phyloP scores from a whole-genome alignment of 1,284 basidiomycete genomes.

The Trichosporon sp. region DNA sequence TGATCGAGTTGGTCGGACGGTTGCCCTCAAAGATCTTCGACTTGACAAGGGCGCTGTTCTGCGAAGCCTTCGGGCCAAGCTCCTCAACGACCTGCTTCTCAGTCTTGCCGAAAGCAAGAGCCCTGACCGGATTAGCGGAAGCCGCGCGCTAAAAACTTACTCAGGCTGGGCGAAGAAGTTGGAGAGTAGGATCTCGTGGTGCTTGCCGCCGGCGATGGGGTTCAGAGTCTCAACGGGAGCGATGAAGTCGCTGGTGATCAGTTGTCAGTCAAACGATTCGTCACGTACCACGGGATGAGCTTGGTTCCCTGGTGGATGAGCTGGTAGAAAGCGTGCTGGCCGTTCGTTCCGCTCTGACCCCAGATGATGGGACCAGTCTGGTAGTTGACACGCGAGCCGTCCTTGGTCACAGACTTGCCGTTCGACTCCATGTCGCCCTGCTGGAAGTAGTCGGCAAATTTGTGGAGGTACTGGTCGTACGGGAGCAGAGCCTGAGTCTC shows the following conservation, averaged over 20 bases:
- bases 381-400: conserved; percentile 85
- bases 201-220: conserved; percentile 76
- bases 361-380: conserved; percentile 98
- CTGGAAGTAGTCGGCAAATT: conserved; percentile 99
- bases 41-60: conserved; percentile 81
- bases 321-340: conserved; percentile 99
- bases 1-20: conserved; percentile 91
- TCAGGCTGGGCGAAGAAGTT: conserved; percentile 99
- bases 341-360: conserved; percentile 97
- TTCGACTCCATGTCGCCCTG: conserved; percentile 99
- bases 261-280: neutral
- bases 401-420: conserved; percentile 93
- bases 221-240: conserved; percentile 92
- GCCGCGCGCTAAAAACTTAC: conserved; percentile 24
- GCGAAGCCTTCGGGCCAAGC: conserved; percentile 62
- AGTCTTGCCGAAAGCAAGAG: conserved; percentile 94
- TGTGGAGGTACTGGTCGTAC: conserved; percentile 98
- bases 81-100: conserved; percentile 82
- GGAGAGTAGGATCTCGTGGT: conserved; percentile 93
- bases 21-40: conserved; percentile 98
- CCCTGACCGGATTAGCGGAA: conserved; percentile 47
- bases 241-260: conserved; percentile 69
- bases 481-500: conserved; percentile 93
- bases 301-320: conserved; percentile 93
- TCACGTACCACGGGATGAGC: conserved; percentile 62